phyloP scores from a whole-genome alignment of 768 basidiomycete species.

The Pilatotrama ljubarskyi region DNA sequence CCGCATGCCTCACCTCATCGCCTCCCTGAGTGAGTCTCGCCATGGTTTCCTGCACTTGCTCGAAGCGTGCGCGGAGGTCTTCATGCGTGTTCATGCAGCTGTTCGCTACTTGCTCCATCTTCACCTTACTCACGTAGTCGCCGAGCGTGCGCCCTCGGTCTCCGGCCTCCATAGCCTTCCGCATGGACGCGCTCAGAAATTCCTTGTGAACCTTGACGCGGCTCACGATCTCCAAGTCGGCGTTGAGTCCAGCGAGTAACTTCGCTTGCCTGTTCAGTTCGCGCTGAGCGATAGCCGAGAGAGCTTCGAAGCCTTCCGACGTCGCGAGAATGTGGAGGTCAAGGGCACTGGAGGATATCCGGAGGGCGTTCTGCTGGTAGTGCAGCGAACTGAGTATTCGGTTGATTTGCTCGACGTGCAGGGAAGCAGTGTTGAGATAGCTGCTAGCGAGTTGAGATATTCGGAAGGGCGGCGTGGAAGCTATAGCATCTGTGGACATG shows the following conservation, averaged over 20 bases:
- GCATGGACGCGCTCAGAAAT: constrained; percentile 66
- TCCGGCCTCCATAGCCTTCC: constrained; percentile 71
- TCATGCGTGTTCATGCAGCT: constrained; percentile 71
- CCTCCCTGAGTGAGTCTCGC: constrained; percentile 56
- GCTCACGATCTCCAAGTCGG: constrained; percentile 71
- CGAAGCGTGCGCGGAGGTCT: constrained; percentile 56
- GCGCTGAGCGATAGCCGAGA: constrained; percentile 60
- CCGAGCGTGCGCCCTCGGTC: constrained; percentile 68
- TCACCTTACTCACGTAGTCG: constrained; percentile 76
- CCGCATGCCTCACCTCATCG: constrained; percentile 53
- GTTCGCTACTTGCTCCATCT: constrained; percentile 80
- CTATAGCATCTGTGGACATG: constrained; percentile 48
- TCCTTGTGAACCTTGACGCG: constrained; percentile 71
- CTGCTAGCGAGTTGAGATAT: constrained; percentile 66
- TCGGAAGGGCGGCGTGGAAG: constrained; percentile 72
- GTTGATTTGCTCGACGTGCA: constrained; percentile 63
- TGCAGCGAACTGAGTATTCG: constrained; percentile 53
- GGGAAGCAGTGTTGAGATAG: constrained; percentile 61
- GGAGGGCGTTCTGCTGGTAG: constrained; percentile 67
- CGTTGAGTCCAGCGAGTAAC: constrained; percentile 62
- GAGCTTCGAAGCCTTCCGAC: constrained; percentile 68
- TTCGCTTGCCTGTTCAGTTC: constrained; percentile 69
- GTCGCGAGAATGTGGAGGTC: constrained; percentile 74
- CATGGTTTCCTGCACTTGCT: constrained; percentile 55
- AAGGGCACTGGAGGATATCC: constrained; percentile 70